Conservation (phyloP, 163 green algal species). For the Volvox carteri region DNA sequence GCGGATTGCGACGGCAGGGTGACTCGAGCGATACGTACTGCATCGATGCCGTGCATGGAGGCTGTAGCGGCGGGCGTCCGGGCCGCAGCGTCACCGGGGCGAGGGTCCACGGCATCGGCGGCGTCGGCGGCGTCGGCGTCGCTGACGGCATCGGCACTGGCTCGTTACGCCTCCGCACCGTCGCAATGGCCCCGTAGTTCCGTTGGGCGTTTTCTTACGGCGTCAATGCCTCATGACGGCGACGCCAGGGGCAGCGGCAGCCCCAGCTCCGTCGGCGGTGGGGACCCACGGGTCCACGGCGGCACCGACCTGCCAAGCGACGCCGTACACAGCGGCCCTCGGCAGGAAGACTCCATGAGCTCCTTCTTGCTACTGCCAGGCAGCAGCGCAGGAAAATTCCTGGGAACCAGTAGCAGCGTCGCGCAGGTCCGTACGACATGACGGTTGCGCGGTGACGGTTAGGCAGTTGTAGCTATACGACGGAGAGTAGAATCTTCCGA, state of each 20-base stretch:
- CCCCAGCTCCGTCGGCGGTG: neutral
- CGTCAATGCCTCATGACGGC: neutral
- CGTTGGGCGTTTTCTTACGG: neutral
- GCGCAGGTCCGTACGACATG: neutral
- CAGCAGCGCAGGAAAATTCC: conserved; percentile 7
- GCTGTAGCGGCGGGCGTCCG: neutral
- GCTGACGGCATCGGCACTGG: neutral
- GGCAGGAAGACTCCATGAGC: conserved; percentile 17
- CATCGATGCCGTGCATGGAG: conserved; percentile 8
- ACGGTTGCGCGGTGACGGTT: too few relatives aligned
- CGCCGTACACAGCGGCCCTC: neutral
- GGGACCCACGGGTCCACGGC: conserved; percentile 6
- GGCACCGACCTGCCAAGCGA: neutral
- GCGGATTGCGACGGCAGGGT: neutral
- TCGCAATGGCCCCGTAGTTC: neutral
- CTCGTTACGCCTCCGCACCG: neutral
- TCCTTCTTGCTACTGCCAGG: conserved; percentile 23
- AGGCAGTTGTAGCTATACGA: too few relatives aligned
- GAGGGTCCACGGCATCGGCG: neutral
- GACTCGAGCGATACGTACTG: neutral
- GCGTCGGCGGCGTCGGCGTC: neutral
- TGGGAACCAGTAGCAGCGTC: conserved; percentile 11
- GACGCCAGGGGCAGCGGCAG: neutral
- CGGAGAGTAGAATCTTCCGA: too few relatives aligned
- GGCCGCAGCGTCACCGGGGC: neutral